Evolutionary conservation across 2,329 filamentous ascomycete species (phyloP).

Genomic region (Xylariaceae sp.): DNA sequence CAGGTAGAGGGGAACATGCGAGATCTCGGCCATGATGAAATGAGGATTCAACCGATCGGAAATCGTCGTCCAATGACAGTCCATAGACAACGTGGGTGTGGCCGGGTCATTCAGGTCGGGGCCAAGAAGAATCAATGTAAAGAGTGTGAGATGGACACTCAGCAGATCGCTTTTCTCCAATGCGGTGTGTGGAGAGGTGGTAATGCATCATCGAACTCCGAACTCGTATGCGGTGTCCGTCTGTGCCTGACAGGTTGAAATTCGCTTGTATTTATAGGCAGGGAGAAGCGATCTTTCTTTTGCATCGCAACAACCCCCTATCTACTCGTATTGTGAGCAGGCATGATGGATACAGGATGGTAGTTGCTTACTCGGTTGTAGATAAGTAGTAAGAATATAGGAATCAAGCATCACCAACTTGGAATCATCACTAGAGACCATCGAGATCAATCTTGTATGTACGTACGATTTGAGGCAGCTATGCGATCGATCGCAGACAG

Average conservation of each 20-base stretch:
- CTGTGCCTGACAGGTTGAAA: background rate
- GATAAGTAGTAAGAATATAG: too few relatives aligned
- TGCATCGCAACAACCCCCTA: too few relatives aligned
- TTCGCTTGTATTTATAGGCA: background rate
- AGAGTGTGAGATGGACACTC: background rate
- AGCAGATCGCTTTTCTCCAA: too few relatives aligned
- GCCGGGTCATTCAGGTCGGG: conserved; percentile 10
- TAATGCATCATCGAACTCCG: background rate
- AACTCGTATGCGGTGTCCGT: background rate
- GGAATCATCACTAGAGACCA: too few relatives aligned
- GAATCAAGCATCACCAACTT: too few relatives aligned
- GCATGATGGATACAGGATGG: too few relatives aligned
- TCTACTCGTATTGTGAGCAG: too few relatives aligned
- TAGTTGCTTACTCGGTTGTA: too few relatives aligned
- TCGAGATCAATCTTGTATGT: too few relatives aligned
- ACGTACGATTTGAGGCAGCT: too few relatives aligned
- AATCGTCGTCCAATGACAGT: conserved; percentile 2
- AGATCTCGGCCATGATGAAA: conserved; percentile 13
- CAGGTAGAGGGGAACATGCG: background rate
- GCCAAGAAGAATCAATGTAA: background rate
- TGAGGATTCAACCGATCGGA: conserved; percentile 12
- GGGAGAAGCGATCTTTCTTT: too few relatives aligned
- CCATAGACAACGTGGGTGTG: background rate
- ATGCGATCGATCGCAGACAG: background rate
- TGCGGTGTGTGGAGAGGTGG: background rate